Conservation (phyloP, 2,329 filamentous ascomycete species). For the Fusarium camptoceras region DNA sequence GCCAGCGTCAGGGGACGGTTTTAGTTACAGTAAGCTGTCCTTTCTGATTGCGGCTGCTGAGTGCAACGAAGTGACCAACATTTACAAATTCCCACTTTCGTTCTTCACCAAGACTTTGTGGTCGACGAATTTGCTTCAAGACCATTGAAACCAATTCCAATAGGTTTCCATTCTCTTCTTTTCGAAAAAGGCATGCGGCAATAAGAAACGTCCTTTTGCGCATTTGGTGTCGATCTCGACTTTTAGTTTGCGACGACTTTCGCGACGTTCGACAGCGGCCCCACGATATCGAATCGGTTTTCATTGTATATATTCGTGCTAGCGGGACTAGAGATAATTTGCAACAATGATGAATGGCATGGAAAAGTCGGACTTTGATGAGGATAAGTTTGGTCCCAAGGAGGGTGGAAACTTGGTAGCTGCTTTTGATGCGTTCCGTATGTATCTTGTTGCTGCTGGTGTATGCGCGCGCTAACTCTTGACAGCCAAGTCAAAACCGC, state of each 20-base stretch:
- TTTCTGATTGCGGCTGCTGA: slow-evolving; percentile 41
- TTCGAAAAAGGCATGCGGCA: slow-evolving; percentile 40
- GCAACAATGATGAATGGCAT: slow-evolving; percentile 78
- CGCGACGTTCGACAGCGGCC: slow-evolving; percentile 18
- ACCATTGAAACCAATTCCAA: slow-evolving; percentile 24
- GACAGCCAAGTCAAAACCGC: slow-evolving; percentile 92
- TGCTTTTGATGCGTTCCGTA: slow-evolving; percentile 98
- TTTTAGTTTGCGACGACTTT: slow-evolving; percentile 33
- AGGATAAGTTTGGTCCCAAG: slow-evolving; percentile 83
- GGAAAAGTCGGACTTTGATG: slow-evolving; percentile 73
- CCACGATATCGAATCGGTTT: not conserved
- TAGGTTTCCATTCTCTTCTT: slow-evolving; percentile 27
- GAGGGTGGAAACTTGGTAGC: slow-evolving; percentile 70
- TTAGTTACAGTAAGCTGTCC: slow-evolving; percentile 47
- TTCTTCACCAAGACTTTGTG: slow-evolving; percentile 12
- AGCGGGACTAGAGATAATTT: slow-evolving; percentile 27
- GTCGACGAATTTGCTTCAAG: slow-evolving; percentile 12
- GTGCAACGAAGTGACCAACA: slow-evolving; percentile 31
- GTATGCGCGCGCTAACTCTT: slow-evolving; percentile 26
- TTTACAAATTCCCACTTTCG: slow-evolving; percentile 26
- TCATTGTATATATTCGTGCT: slow-evolving; percentile 27
- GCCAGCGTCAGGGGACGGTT: slow-evolving; percentile 36
- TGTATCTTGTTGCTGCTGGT: slow-evolving; percentile 49
- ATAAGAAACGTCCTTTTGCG: slow-evolving; percentile 26
- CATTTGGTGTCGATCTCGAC: slow-evolving; percentile 36